Base-by-base conservation (phyloP, 2,329 filamentous ascomycete genomes). In the Diaporthe sp. region DNA sequence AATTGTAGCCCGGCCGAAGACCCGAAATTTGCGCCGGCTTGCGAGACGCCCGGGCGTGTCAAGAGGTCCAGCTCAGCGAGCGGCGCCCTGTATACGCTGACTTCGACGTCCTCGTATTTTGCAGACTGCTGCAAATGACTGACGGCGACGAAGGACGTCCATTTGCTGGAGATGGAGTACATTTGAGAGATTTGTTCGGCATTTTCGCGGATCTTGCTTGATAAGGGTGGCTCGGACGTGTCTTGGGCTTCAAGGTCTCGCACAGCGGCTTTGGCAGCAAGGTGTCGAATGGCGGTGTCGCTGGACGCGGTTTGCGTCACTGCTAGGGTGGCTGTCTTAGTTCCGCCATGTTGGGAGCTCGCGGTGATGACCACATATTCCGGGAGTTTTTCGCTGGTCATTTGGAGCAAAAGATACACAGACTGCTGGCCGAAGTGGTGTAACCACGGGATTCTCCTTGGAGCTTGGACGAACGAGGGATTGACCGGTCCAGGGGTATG, bases 61-160 rank as follows among this genome's bases (percentile, higher is more conserved):
- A 37, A n/a, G 12, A 37, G 62, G 12, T 37, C 62, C 3, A 51
- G 19, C 6, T 67, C 44, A 17, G 62, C 17, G 10, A n/a, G 3
- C 1, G 62, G 62, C 2, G 62, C 62, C 62, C 37, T 67, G 44
- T 67, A 51, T 1, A 37, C 2, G 6, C 22, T 51, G 6, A 67
- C 28, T 10, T 51, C 62, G 19, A 67, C 12, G 3, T 67, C 28
- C 15, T 67, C 44, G 22, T 8, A 10, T 9, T 25, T 19, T 9
- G 22, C 0, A 37, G 44, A 37, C n/a, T 67, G 58, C 13, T 67
- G 62, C 19, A 67, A 13, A 19, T 25, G 44, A 28, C 62, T 67
- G 28, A 51, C 62, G 10, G 62, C 62, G 4, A 67, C 62, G 4
- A 67, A 67, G 5, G 62, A 67, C 12, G 62, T 19, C 62, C 62